Evolutionary conservation across 352 stramenopile genomes (phyloP), one percentile per base, ranked within the genome.

Genomic region (Pythium dissotocum): DNA sequence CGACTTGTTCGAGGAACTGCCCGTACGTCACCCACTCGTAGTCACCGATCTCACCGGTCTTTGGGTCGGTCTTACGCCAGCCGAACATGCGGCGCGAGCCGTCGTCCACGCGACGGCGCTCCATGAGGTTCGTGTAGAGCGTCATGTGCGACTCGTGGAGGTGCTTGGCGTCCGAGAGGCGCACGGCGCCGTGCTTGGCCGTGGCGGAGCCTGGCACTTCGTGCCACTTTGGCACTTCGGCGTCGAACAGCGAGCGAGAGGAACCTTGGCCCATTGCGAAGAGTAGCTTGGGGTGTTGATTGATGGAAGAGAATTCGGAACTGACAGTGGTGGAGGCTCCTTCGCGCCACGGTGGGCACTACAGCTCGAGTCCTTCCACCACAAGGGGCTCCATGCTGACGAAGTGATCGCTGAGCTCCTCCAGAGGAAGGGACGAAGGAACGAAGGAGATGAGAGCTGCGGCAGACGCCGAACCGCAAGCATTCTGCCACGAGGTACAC

Each of bases 11-110:
- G 54, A 85, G 52, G 70, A 89, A 86, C 44, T 89, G 69, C 61
- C 67, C 72, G 67, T 89, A 84, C 30, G 80, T 90, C 36, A 88
- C 61, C 80, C 82, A 92, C 54, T 79, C 74, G 58, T 80, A 92
- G 0, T 61, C 58, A 2, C 84, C 84, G 0, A 70, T 61, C 48
- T 79, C 59, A 4, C 74, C 70, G 14, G 71, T 88, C 3, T 57
- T 54, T 0, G 78, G 64, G 63, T 89, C 78, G 24, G 65, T 62
- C 52, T 74, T 71, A 21, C 82, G 82, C 73, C 71, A 83, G 16
- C 85, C 85, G 38, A 90, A 89, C 33, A 88, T 82, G 28, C 59
- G 75, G 57, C 80, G 75, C 55, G 73, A 78, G 67, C 82, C 82
- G 18, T 86, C 65, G 68, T 88, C 78, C 21, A 84, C 63, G 55